A percentile compares a stretch with the other conserved stretches of the same genome.
These are phyloP conservation scores for Scutellaria baicalensis DNA, from an alignment of 257 asterid species.

Conservation along the genomic window DNA sequence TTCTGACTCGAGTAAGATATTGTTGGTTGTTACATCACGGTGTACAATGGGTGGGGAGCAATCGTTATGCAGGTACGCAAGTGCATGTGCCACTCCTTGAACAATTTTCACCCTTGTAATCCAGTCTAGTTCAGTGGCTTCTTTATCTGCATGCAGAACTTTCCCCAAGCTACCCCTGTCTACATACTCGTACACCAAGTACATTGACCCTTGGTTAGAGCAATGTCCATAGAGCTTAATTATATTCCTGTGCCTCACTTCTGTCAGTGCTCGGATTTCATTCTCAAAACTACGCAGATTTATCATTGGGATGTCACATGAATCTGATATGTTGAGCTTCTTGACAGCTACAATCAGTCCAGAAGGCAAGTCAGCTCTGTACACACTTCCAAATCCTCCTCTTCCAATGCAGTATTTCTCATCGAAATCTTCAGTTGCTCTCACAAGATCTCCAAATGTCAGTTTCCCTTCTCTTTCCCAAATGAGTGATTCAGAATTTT, in stretches of 20 bases:
- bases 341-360: constrained; percentile 75
- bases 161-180: constrained; percentile 72
- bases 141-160: constrained; percentile 34
- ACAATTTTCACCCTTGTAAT: constrained; percentile 53
- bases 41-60: constrained; percentile 84
- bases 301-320: constrained; percentile 40
- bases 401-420: constrained; percentile 65
- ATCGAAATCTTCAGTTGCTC: constrained; percentile 63
- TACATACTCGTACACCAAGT: constrained; percentile 83
- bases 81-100: constrained; percentile 85
- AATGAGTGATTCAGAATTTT: constrained; percentile 39
- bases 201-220: constrained; percentile 58
- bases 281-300: constrained; percentile 59
- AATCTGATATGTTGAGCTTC: constrained; percentile 54
- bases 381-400: constrained; percentile 90
- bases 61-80: constrained; percentile 87
- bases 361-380: constrained; percentile 47
- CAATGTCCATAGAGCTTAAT: constrained; percentile 80
- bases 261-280: constrained; percentile 68
- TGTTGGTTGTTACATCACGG: constrained; percentile 67
- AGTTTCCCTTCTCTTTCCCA: constrained; percentile 80
- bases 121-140: constrained; percentile 58
- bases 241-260: constrained; percentile 83
- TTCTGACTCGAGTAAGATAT: constrained; percentile 61
- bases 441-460: constrained; percentile 59